phyloP scores from a whole-genome alignment of 2,329 filamentous ascomycete species.

The Penicillium sp. region DNA sequence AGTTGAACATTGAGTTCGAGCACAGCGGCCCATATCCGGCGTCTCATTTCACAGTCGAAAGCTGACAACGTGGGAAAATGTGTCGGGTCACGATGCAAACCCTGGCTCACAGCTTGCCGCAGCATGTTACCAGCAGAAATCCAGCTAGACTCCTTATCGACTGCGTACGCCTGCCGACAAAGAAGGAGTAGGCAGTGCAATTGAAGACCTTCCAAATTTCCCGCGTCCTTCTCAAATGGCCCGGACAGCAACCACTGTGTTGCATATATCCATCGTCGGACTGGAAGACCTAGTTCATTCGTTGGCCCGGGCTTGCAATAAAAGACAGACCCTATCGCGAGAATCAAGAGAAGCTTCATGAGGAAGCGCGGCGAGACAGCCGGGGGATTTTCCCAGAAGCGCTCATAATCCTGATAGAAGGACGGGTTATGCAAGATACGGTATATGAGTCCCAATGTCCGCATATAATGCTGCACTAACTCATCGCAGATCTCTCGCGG shows the following conservation, averaged over 20 bases:
- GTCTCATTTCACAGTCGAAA: conserved; percentile 29
- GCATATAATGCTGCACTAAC: conserved; percentile 24
- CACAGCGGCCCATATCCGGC: conserved; percentile 31
- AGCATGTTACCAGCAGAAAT: conserved; percentile 33
- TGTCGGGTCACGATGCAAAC: conserved; percentile 33
- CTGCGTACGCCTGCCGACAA: conserved; percentile 30
- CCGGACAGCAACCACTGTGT: conserved; percentile 39
- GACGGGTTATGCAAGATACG: conserved; percentile 36
- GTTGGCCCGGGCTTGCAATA: conserved; percentile 13
- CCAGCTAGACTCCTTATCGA: conserved; percentile 37
- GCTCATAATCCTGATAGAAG: conserved; percentile 33
- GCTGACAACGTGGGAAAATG: conserved; percentile 16
- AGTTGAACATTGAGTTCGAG: conserved; percentile 30
- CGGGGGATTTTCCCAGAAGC: conserved; percentile 28
- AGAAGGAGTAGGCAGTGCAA: conserved; percentile 35
- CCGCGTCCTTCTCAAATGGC: conserved; percentile 31
- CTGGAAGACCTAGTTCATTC: conserved; percentile 11
- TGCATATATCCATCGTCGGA: conserved; percentile 30
- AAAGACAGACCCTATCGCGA: conserved; percentile 33
- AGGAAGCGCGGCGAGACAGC: conserved; percentile 18
- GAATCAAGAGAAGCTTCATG: conserved; percentile 33
- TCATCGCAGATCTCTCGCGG: conserved; percentile 20
- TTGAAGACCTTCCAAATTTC: conserved; percentile 35
- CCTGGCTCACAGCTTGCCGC: conserved; percentile 31
- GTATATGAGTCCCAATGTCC: conserved; percentile 33